Evolutionary conservation across 208 protist species (phyloP).

Genomic region (Leishmania amazonensis): DNA sequence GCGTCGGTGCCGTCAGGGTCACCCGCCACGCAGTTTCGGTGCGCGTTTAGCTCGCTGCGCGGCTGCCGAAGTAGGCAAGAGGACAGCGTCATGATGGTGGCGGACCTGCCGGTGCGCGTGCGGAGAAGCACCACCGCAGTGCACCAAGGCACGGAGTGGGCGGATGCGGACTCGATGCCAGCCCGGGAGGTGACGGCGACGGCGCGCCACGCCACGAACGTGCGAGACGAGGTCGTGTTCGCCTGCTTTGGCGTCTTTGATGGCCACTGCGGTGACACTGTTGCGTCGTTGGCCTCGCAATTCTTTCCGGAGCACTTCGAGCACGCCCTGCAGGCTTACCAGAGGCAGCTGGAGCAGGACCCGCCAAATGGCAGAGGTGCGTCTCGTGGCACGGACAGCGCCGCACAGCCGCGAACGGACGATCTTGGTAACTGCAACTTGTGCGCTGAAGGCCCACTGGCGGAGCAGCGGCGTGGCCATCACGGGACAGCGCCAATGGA

Average conservation of each 20-base stretch:
- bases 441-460: no score
- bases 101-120: slow-evolving; percentile 20
- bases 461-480: background rate
- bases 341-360: slow-evolving; percentile 6
- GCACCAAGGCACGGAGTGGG: background rate
- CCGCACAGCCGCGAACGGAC: background rate
- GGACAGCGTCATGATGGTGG: slow-evolving; percentile 34
- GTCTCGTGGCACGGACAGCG: background rate
- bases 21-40: slow-evolving; percentile 12
- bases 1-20: background rate
- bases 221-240: slow-evolving; percentile 4
- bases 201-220: background rate
- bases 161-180: background rate
- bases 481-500: background rate
- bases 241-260: slow-evolving; percentile 74
- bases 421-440: background rate
- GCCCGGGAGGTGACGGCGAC: background rate
- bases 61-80: slow-evolving; percentile 43
- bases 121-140: background rate
- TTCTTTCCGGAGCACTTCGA: slow-evolving; percentile 66
- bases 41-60: slow-evolving; percentile 31
- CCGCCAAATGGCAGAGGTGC: background rate
- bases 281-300: slow-evolving; percentile 51
- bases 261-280: slow-evolving; percentile 66
- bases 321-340: slow-evolving; percentile 34